Percentiles rank a stretch among this genome's conserved stretches.
phyloP scores from a whole-genome alignment of 345 rosid genomes.

The Rhizophora apiculata region DNA sequence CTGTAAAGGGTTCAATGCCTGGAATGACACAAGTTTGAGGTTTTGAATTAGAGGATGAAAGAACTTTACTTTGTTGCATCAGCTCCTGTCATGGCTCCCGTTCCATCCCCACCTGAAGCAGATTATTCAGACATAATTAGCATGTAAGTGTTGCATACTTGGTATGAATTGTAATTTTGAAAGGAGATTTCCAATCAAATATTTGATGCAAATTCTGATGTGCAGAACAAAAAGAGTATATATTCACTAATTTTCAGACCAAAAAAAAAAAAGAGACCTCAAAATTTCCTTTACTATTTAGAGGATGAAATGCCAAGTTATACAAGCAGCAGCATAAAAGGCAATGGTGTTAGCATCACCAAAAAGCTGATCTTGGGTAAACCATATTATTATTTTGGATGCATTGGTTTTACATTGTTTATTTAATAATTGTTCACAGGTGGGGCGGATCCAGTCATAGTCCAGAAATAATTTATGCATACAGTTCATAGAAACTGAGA shows the following conservation, averaged over 20 bases:
- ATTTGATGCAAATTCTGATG: constrained; percentile 1
- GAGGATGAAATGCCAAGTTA: too few relatives aligned
- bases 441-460: too few relatives aligned
- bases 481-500: too few relatives aligned
- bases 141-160: constrained; percentile 1
- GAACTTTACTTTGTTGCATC: constrained; percentile 83
- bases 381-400: too few relatives aligned
- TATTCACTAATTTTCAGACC: neutral
- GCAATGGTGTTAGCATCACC: too few relatives aligned
- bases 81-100: constrained; percentile 48
- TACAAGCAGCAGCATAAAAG: too few relatives aligned
- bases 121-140: constrained; percentile 27
- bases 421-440: too few relatives aligned
- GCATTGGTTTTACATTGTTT: too few relatives aligned
- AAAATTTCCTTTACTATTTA: neutral
- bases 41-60: neutral
- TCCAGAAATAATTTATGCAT: too few relatives aligned
- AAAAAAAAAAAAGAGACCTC: neutral
- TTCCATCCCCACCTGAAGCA: constrained; percentile 54
- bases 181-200: constrained; percentile 4
- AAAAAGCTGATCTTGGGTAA: too few relatives aligned
- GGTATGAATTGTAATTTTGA: constrained; percentile 2
- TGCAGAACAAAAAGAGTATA: neutral
- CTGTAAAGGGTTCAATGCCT: neutral
- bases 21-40: neutral